Base-by-base conservation (phyloP, 208 protist species). In the Naegleria lovaniensis region DNA sequence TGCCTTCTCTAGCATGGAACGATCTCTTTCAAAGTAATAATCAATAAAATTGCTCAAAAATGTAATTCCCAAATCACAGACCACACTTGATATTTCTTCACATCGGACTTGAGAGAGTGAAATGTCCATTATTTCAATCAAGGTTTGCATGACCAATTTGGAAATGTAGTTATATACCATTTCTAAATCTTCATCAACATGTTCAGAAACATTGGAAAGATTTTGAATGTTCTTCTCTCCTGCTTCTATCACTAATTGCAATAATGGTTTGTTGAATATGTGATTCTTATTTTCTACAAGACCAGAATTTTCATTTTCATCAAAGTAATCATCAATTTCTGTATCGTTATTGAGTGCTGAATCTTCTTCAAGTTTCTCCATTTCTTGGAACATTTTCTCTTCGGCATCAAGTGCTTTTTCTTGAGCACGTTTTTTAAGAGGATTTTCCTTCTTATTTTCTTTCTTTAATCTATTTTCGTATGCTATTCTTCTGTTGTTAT, bases 41-140 rank as follows among this genome's bases (percentile, higher is more conserved):
- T 79, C 67, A 36, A 79, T 79, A 36, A 79, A 79, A 79, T 33
- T 79, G 1, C 9, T 36, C 29, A 79, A 79, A 33, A 36, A 79
- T 25, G 19, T 0, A 36, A 36, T 36, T 11, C 6, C 19, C 16
- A 36, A 36, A 1, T 79, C 29, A 36, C 6, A 11, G 2, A 79
- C 29, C 67, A 79, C n/a, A 79, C n/a, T 79, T 36, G 67, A 79
- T 15, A 79, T 79, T 79, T 79, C 67, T 79, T 79, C 67, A 79
- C 25, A 79, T 79, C 67, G 19, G 7, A 13, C 6, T 79, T 79
- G 67, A 36, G 67, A 79, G n/a, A 79, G 6, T 1, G 67, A 36
- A 79, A 79, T 33, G 36, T 79, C 67, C 29, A 79, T 36, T 36
- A 79, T 7, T 79, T 79, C 67, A 79, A 79, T 33, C 19, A 79